A percentile compares a stretch with the other conserved stretches of the same genome.
Evolutionary conservation across 495 filamentous ascomycete species (phyloP).

Genomic region (Chaetomium fimeti): DNA sequence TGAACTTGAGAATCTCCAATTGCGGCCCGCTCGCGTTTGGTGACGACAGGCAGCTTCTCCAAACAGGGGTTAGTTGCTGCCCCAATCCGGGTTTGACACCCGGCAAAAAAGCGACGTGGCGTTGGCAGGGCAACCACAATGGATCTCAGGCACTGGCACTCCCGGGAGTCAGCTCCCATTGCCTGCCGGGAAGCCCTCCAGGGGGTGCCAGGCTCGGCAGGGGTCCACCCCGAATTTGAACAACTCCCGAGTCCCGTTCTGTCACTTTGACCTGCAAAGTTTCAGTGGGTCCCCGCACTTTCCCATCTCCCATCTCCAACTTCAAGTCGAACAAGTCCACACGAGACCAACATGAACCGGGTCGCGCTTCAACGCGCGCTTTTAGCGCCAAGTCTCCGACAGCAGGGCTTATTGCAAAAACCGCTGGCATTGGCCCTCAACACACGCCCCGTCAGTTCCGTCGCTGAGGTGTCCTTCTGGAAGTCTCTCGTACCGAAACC

Average conservation of each 20-base stretch:
- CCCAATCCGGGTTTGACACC: slow-evolving; percentile 13
- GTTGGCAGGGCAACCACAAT: slow-evolving; percentile 20
- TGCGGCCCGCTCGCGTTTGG: slow-evolving; percentile 7
- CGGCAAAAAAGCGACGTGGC: neutral
- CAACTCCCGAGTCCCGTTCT: neutral
- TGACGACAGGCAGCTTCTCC: slow-evolving; percentile 1
- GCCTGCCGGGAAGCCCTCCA: too few species aligned
- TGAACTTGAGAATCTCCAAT: slow-evolving; percentile 5
- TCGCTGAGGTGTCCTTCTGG: slow-evolving; percentile 66
- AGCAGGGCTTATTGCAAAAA: neutral
- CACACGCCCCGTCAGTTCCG: slow-evolving; percentile 29
- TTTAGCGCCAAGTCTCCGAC: slow-evolving; percentile 11
- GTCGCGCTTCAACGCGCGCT: slow-evolving; percentile 13
- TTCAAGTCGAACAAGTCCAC: neutral
- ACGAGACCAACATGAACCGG: slow-evolving; percentile 21
- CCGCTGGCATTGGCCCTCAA: neutral
- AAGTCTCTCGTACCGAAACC: slow-evolving; percentile 60
- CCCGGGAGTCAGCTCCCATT: too few species aligned
- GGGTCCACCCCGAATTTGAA: too few species aligned
- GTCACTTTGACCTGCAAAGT: slow-evolving; percentile 4
- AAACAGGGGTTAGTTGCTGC: slow-evolving; percentile 13
- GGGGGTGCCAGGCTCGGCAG: too few species aligned
- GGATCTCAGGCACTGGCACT: too few species aligned
- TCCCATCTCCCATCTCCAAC: neutral
- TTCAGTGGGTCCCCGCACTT: slow-evolving; percentile 18